Evolutionary conservation across 805 yeast genomes (phyloP).

Genomic region (Kazachstania africana): DNA sequence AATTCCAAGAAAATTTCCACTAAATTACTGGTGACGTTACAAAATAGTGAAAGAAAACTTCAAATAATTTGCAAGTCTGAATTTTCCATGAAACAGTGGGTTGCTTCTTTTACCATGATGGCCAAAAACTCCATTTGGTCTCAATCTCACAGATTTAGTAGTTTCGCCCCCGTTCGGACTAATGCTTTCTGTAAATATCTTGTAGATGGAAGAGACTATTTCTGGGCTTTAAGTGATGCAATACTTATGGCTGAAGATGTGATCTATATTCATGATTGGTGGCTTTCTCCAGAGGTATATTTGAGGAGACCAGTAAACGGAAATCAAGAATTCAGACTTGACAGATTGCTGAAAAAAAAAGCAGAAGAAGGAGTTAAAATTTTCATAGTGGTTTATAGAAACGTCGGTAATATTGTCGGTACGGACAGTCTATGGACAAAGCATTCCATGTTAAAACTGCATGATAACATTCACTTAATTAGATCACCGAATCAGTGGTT

Average conservation of each 20-base stretch:
- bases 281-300: constrained; percentile 92
- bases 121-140: constrained; percentile 61
- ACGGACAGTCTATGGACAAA: constrained; percentile 92
- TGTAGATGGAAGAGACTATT: constrained; percentile 92
- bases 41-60: constrained; percentile 69
- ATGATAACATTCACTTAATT: constrained; percentile 77
- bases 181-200: constrained; percentile 91
- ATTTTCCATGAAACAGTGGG: constrained; percentile 60
- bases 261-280: constrained; percentile 95
- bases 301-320: constrained; percentile 91
- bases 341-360: constrained; percentile 72
- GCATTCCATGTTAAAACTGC: constrained; percentile 77
- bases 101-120: constrained; percentile 61
- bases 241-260: constrained; percentile 88
- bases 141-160: constrained; percentile 59
- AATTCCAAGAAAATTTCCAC: constrained; percentile 35
- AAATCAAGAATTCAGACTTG: constrained; percentile 87
- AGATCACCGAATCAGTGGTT: constrained; percentile 92
- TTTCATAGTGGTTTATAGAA: constrained; percentile 82
- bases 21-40: constrained; percentile 45
- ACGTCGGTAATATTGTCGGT: constrained; percentile 85
- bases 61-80: constrained; percentile 59
- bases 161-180: constrained; percentile 85
- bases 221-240: constrained; percentile 93
- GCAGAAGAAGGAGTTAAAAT: constrained; percentile 94